Evolutionary conservation across 2,329 filamentous ascomycete species (phyloP), one percentile per base, ranked within the genome.

Genomic region (Xylaria sp.): DNA sequence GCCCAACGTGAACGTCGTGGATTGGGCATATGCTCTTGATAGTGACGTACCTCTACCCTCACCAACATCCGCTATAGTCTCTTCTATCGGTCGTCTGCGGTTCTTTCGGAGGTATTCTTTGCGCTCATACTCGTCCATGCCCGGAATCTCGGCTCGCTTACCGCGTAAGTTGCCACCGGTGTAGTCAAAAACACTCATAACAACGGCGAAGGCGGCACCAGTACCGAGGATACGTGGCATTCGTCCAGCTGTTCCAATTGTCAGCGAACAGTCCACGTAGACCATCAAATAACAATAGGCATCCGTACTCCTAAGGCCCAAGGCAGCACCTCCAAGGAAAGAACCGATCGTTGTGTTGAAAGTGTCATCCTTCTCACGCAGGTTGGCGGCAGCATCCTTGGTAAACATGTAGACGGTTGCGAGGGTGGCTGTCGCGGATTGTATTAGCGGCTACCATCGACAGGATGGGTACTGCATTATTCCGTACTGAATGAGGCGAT

Each of bases 341-440:
- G 94, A 93, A 73, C 90, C 94, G 70, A 94, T 84, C 50, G 89
- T 88, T 65, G 90, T 84, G 81, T 94, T 96, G 83, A 88, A 91
- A 74, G 86, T 84, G 79, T 97, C 94, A 68, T 97, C 89, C 84
- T 92, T 94, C 82, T 94, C 87, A 77, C 94, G 91, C 74, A 98
- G 84, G 83, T 98, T 98, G 81, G 93, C 93, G 55, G 91, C 87
- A 59, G 93, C 92, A 75, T 87, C 88, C 76, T 88, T 90, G 75
- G 90, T 87, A 84, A 98, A 97, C 76, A 89, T 87, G 82, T 94
- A 97, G 70, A 91, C 87, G 76, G 89, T 90, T 77, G 92, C 92
- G 81, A 90, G 89, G 50, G 89, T 88, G 78, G 90, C 92, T 94
- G 75, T 63, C 13, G 15, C 55, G 51, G 9, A 10, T 39, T 57